These are phyloP conservation scores for Amylostereum chailletii DNA, from an alignment of 1,284 basidiomycete genomes.

Conservation along the genomic window DNA sequence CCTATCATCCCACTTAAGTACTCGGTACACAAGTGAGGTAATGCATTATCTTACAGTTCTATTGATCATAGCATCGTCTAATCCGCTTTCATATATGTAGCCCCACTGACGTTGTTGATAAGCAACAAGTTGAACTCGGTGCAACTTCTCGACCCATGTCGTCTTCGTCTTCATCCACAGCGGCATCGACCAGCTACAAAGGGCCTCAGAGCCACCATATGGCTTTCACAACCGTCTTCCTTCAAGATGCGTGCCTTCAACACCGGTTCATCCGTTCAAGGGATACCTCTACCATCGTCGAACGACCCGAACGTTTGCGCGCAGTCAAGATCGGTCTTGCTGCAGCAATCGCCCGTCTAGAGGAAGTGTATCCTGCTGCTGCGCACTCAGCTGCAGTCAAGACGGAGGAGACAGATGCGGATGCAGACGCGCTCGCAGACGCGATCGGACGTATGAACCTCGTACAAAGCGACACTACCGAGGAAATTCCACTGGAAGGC, in stretches of 20 bases:
- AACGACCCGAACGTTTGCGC: conserved; percentile 83
- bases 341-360: conserved; percentile 67
- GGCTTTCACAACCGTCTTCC: conserved; percentile 20
- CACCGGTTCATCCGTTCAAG: conserved; percentile 76
- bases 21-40: no score
- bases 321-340: conserved; percentile 77
- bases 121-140: no score
- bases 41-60: no score
- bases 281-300: conserved; percentile 69
- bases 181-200: no score
- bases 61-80: no score
- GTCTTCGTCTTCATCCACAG: no score
- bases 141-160: no score
- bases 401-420: background rate
- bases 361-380: conserved; percentile 24
- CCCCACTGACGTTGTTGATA: no score
- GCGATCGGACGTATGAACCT: conserved; percentile 52
- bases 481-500: conserved; percentile 8
- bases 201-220: no score
- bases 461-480: conserved; percentile 11
- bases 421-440: conserved; percentile 41
- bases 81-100: no score
- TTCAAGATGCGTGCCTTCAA: conserved; percentile 63
- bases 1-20: no score
- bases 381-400: background rate